A percentile compares a stretch with the other conserved stretches of the same genome.
Evolutionary conservation across 305 asterid species (phyloP).

Genomic region (Fraxinus floribunda): DNA sequence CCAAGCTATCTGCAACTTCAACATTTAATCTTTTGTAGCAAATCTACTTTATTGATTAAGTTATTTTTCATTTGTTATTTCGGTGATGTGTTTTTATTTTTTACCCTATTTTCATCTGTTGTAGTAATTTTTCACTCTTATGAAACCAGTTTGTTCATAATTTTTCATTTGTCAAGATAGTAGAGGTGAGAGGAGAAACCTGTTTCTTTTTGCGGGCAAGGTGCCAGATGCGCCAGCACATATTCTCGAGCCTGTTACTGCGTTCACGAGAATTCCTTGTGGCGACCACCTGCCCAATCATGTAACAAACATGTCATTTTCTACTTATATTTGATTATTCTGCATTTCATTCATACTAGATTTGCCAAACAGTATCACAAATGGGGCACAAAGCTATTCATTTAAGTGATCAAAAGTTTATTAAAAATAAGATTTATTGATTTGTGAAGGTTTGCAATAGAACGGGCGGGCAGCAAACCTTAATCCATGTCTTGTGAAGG

Average conservation of each 20-base stretch:
- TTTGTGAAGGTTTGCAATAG: not conserved
- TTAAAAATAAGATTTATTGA: too few relatives aligned
- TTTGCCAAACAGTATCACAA: not conserved
- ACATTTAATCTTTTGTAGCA: not conserved
- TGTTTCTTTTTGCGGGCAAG: slow-evolving; percentile 70
- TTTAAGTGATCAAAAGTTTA: not conserved
- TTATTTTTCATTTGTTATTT: not conserved
- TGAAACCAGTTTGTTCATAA: not conserved
- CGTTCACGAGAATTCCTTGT: slow-evolving; percentile 59
- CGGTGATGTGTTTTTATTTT: not conserved
- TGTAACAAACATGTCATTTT: not conserved
- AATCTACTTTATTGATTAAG: not conserved
- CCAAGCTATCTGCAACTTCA: slow-evolving; percentile 57
- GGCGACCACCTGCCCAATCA: slow-evolving; percentile 53
- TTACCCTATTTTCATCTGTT: not conserved
- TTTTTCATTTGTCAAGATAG: not conserved
- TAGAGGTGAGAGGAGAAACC: slow-evolving; percentile 26
- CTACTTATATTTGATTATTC: not conserved
- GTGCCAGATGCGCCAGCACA: slow-evolving; percentile 91
- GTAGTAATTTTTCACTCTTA: not conserved
- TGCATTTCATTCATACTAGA: not conserved
- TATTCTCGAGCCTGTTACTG: slow-evolving; percentile 73
- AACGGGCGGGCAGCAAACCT: slow-evolving; percentile 29
- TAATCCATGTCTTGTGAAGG: slow-evolving; percentile 66
- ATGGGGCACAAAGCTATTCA: not conserved